Conservation (phyloP, 225 moss, liverwort and hornwort species). For the Sphagnum contortum region DNA sequence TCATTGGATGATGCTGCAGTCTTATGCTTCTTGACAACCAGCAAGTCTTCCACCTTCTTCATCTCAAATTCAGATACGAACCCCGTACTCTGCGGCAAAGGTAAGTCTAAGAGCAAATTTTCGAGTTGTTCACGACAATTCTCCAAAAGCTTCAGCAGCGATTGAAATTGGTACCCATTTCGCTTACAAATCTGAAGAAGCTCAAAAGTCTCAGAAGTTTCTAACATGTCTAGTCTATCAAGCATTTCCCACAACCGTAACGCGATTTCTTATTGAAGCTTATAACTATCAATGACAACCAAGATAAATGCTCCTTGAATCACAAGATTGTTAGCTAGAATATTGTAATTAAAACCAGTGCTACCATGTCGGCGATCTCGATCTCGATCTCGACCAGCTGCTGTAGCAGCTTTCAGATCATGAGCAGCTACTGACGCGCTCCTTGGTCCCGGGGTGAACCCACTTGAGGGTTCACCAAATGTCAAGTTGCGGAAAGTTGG, state of each 20-base stretch:
- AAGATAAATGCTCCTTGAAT: conserved; percentile 36
- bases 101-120: conserved; percentile 27
- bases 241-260: conserved; percentile 27
- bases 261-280: conserved; percentile 26
- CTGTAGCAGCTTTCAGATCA: too few species aligned
- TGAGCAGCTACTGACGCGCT: conserved; percentile 2
- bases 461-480: too few species aligned
- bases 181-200: conserved; percentile 28
- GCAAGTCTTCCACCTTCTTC: conserved; percentile 21
- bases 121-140: conserved; percentile 18
- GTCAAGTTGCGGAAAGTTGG: too few species aligned
- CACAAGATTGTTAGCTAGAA: conserved; percentile 13
- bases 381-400: too few species aligned
- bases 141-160: conserved; percentile 18
- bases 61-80: conserved; percentile 22
- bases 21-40: conserved; percentile 13
- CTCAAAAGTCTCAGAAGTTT: conserved; percentile 23
- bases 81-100: conserved; percentile 9
- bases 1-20: conserved; percentile 3
- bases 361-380: too few species aligned
- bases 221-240: conserved; percentile 12
- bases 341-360: too few species aligned
- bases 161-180: conserved; percentile 22
- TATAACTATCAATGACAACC: conserved; percentile 36
- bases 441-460: too few species aligned